Base-by-base conservation (phyloP, 768 basidiomycete genomes). In the Suillus cothurnatus region DNA sequence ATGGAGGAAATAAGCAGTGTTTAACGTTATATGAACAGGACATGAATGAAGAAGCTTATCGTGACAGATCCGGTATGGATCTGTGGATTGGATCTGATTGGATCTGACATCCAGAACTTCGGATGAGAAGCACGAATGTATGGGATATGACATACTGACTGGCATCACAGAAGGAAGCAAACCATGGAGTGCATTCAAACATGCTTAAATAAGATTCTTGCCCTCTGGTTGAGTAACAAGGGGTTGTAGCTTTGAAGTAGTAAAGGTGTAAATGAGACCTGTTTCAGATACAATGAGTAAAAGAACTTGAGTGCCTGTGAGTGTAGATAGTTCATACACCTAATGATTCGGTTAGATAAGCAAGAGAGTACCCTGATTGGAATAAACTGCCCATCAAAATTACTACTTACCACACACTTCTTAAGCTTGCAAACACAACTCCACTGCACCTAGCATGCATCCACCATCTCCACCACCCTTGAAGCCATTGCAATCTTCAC, bases 211-310 rank as follows among this genome's bases (percentile, higher is more conserved):
- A 75, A 98, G 90, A 70, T 97, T 97, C 82, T 98, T 97, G 73
- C 96, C 96, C 76, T 97, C 95, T 49, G 95, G 91, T 74, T 97
- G 94, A 50, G 95, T 97, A 71, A 99, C 96, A 68, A 99, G 88
- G 23, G 96, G 96, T 74, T 97, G 95, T 21, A 99, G 88, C 79
- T 99, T 99, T 39, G 96, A 93, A 31, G 97, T 99, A 15, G 97
- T 98, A 77, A 98, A 99, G 6, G 97, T 99, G 81, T 99, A 99
- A 8, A 98, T 96, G 70, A 99, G 88, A n/a, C 97, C 97, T 0
- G 96, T 98, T 81, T 99, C 97, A 15, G 95, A 97, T 6, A 99
- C 97, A 78, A 99, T 97, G 68, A 99, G 90, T 8, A 99, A 86
- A 4, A 99, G 85, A 56, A 99, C 96, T 73, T 99, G 97, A 0